phyloP scores from a whole-genome alignment of 2,329 filamentous ascomycete species.

The Fusarium ramigenum region DNA sequence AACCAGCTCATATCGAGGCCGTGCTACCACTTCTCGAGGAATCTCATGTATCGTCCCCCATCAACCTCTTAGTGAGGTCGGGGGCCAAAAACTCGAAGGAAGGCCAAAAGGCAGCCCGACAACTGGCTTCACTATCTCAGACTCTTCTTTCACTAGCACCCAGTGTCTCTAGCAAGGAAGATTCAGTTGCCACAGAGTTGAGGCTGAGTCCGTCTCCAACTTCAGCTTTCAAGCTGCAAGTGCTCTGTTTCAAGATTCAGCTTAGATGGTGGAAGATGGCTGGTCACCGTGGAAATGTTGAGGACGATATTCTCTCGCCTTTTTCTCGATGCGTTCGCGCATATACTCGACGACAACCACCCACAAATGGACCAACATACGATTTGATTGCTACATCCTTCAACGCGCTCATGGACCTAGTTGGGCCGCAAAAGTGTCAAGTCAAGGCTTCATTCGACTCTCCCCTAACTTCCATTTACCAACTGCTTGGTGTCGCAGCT shows the following conservation, averaged over 20 bases:
- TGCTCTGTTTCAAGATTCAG: constrained; percentile 68
- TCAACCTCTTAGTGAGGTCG: constrained; percentile 62
- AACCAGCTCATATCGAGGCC: constrained; percentile 67
- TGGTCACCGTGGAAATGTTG: constrained; percentile 65
- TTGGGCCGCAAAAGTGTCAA: constrained; percentile 49
- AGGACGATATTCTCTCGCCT: constrained; percentile 73
- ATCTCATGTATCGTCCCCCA: constrained; percentile 64
- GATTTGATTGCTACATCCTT: constrained; percentile 47
- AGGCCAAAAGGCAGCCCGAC: constrained; percentile 67
- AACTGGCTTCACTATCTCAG: constrained; percentile 74
- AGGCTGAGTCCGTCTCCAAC: constrained; percentile 65
- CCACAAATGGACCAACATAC: constrained; percentile 50
- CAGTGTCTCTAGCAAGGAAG: constrained; percentile 71
- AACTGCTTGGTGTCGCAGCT: constrained; percentile 61
- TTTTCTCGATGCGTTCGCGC: constrained; percentile 70
- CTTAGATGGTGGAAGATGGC: constrained; percentile 73
- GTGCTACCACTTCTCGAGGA: constrained; percentile 64
- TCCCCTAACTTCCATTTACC: constrained; percentile 59
- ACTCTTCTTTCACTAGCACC: constrained; percentile 72
- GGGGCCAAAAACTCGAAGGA: constrained; percentile 56
- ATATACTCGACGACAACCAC: constrained; percentile 63
- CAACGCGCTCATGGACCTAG: constrained; percentile 43
- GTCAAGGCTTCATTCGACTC: constrained; percentile 52
- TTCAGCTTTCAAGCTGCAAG: constrained; percentile 69
- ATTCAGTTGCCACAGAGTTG: constrained; percentile 62